A percentile compares a stretch with the other conserved stretches of the same genome.
Conservation (phyloP, 2,329 filamentous ascomycete species). For the Venturia effusa region DNA sequence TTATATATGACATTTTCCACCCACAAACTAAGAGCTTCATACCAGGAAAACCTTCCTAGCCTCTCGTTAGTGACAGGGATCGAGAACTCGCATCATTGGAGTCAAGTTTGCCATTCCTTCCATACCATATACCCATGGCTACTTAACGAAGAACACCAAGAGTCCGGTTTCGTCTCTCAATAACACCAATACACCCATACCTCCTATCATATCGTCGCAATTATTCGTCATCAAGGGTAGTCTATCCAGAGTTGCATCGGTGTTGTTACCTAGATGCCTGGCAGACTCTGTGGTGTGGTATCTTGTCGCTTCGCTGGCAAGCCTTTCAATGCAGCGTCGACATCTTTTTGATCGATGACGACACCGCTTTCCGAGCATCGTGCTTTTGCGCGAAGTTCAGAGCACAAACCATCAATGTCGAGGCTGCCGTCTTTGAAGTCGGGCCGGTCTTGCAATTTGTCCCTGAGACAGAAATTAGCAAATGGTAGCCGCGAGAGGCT, state of each 20-base stretch:
- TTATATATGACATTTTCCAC: background rate
- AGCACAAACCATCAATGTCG: slow-evolving; percentile 86
- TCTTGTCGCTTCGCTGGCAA: slow-evolving; percentile 19
- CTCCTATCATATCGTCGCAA: background rate
- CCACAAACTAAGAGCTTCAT: background rate
- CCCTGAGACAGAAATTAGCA: slow-evolving; percentile 44
- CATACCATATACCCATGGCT: background rate
- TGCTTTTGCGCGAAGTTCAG: slow-evolving; percentile 87
- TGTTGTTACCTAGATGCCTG: background rate
- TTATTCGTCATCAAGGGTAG: background rate
- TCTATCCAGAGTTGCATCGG: background rate
- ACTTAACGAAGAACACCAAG: background rate
- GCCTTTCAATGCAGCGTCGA: slow-evolving; percentile 51
- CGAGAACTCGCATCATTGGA: background rate
- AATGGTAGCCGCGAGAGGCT: background rate
- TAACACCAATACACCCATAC: background rate
- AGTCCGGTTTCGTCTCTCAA: background rate
- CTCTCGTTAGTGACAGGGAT: background rate
- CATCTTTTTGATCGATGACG: slow-evolving; percentile 80
- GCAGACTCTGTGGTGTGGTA: background rate
- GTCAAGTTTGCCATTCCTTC: background rate
- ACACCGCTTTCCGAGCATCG: slow-evolving; percentile 88
- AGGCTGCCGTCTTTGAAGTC: slow-evolving; percentile 85
- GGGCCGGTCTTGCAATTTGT: slow-evolving; percentile 75
- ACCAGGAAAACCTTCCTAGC: background rate